phyloP scores from a whole-genome alignment of 495 filamentous ascomycete species.

The Halenospora varia region DNA sequence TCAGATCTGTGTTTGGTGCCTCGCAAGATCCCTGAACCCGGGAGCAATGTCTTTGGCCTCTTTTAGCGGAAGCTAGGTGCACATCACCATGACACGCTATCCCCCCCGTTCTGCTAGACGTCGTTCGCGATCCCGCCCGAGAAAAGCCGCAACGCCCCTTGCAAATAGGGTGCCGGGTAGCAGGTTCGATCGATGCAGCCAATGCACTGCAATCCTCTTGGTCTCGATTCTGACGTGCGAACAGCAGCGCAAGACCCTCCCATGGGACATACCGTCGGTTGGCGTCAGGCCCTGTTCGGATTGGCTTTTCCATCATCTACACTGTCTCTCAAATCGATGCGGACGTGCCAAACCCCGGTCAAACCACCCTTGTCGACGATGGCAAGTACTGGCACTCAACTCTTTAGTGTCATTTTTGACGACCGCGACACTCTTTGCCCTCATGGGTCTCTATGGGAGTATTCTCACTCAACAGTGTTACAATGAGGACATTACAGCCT shows the following conservation, averaged over 20 bases:
- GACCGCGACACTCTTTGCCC: slow-evolving; percentile 3
- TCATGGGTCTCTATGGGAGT: slow-evolving; percentile 3
- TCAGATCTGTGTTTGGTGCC: slow-evolving; percentile 18
- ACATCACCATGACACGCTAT: slow-evolving; percentile 11
- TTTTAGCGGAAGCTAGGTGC: slow-evolving; percentile 17
- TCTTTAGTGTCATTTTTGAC: slow-evolving; percentile 12
- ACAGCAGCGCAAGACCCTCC: slow-evolving; percentile 14
- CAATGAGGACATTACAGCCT: slow-evolving; percentile 9
- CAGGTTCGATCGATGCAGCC: slow-evolving; percentile 23
- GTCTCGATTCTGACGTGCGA: slow-evolving; percentile 19
- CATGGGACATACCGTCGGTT: slow-evolving; percentile 16
- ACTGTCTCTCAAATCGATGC: slow-evolving; percentile 22
- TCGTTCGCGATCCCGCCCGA: slow-evolving; percentile 11
- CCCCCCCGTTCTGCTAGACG: background rate
- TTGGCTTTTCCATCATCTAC: slow-evolving; percentile 20
- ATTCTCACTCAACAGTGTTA: slow-evolving; percentile 6
- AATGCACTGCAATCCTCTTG: slow-evolving; percentile 2
- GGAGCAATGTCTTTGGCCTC: slow-evolving; percentile 19
- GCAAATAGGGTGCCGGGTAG: slow-evolving; percentile 2
- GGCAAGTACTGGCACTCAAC: slow-evolving; percentile 23
- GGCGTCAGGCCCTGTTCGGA: slow-evolving; percentile 11
- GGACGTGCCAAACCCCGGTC: slow-evolving; percentile 22
- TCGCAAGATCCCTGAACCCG: slow-evolving; percentile 24
- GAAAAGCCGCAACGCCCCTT: slow-evolving; percentile 12
- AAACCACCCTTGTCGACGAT: slow-evolving; percentile 16